Evolutionary conservation across 352 stramenopile genomes (phyloP).

Genomic region (Phytophthora citricola): DNA sequence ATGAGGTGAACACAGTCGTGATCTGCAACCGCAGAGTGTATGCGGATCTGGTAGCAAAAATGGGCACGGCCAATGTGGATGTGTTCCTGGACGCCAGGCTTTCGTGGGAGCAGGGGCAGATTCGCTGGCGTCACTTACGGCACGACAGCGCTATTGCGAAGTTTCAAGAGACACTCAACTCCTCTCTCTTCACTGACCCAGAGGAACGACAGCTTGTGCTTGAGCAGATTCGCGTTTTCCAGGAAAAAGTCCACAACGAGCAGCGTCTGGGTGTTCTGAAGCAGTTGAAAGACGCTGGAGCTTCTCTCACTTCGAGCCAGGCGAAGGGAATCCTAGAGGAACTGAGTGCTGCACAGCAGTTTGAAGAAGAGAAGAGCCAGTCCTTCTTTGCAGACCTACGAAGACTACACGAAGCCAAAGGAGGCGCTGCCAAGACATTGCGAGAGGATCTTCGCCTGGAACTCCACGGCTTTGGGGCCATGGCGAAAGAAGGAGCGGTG

Average conservation of each 20-base stretch:
- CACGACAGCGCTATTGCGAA: constrained; percentile 75
- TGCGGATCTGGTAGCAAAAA: constrained; percentile 68
- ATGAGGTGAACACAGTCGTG: constrained; percentile 85
- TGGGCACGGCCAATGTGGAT: constrained; percentile 75
- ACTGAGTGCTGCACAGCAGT: constrained; percentile 57
- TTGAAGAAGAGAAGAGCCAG: constrained; percentile 75
- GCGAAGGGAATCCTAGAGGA: constrained; percentile 48
- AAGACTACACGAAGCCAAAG: constrained; percentile 48
- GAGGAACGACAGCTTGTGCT: constrained; percentile 64
- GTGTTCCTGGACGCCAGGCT: constrained; percentile 58
- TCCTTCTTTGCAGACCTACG: constrained; percentile 63
- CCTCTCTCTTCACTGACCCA: constrained; percentile 75
- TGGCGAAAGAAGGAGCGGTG: constrained; percentile 65
- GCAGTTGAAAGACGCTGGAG: constrained; percentile 49
- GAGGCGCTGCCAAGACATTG: constrained; percentile 37
- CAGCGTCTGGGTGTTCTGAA: constrained; percentile 56
- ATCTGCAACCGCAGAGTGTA: constrained; percentile 84
- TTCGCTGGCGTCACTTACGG: constrained; percentile 74
- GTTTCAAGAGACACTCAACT: constrained; percentile 69
- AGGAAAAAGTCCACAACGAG: constrained; percentile 59
- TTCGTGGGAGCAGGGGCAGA: constrained; percentile 70
- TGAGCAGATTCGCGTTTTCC: constrained; percentile 53
- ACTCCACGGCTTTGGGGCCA: constrained; percentile 68
- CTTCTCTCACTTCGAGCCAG: constrained; percentile 49
- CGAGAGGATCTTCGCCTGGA: constrained; percentile 61